These are phyloP conservation scores for Trichoderma sp. DNA, from an alignment of 2,329 filamentous ascomycete species.

Conservation along the genomic window DNA sequence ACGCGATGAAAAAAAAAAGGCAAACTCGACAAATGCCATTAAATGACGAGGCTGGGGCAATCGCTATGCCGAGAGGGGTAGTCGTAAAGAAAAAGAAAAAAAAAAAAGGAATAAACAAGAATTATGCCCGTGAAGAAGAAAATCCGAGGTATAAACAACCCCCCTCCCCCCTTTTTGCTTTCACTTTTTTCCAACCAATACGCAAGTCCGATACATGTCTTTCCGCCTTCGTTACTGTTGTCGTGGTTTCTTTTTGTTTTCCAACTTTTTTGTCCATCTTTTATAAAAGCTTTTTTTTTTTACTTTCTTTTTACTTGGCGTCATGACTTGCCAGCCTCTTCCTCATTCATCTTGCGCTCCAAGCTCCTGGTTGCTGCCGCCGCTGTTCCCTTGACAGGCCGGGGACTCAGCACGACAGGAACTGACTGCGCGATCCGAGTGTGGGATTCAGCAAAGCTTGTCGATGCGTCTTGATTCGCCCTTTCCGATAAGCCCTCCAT, in stretches of 20 bases:
- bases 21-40: constrained; percentile 3
- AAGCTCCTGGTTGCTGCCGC: constrained; percentile 31
- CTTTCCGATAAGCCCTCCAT: constrained; percentile 27
- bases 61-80: constrained; percentile 12
- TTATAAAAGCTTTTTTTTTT: neutral
- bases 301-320: neutral
- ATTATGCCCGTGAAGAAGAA: constrained; percentile 12
- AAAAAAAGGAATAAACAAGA: neutral
- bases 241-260: constrained; percentile 6
- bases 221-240: constrained; percentile 9
- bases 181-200: constrained; percentile 3
- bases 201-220: neutral
- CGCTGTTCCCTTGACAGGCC: constrained; percentile 41
- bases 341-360: constrained; percentile 30
- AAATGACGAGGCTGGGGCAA: constrained; percentile 8
- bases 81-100: neutral
- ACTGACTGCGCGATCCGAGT: constrained; percentile 29
- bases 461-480: constrained; percentile 44
- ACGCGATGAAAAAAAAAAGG: neutral
- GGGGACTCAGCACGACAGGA: constrained; percentile 38
- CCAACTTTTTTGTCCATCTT: neutral
- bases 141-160: constrained; percentile 7
- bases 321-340: constrained; percentile 1
- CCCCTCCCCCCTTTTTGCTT: neutral
- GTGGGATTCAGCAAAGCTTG: constrained; percentile 36